Evolutionary conservation across 1,139 yeast genomes (phyloP), one percentile per base, ranked within the genome.

Genomic region (Meyerozyma guilliermondii): DNA sequence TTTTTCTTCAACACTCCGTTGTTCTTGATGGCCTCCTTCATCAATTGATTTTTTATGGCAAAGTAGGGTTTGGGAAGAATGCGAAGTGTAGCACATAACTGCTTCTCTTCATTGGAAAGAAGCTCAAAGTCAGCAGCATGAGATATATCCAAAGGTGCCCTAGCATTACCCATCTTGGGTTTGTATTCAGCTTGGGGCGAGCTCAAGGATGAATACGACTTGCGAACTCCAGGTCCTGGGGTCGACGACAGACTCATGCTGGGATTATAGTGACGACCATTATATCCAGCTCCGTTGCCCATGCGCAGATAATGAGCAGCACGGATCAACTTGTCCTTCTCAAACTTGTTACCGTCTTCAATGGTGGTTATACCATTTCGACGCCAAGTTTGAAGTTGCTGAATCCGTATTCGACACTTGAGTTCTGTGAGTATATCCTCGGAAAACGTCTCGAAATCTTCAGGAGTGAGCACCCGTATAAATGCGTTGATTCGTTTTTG

Each of bases 301-400:
- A 77, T 73, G 56, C 86, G 67, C 60, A 81, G 85, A 46, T 81
- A 64, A 48, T 79, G 82, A 2, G 80, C 76, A 28, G 74, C 65
- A 48, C 85, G 68, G 37, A 78, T 76, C 33, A 81, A 71, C 60
- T 87, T 88, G 59, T 94, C 98, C 57, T 87, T 85, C 60, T 94
- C 98, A 60, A 81, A 92, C 58, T 83, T 86, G 39, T 75, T 68
- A 6, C 98, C 98, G 45, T 80, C 87, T 45, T 91, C 97, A 42
- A 88, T 55, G 0, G 89, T 80, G 2, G 89, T 84, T 39, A 92
- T 77, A 2, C 99, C 99, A 59, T 87, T 83, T 39, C 83, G 76
- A 48, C 99, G 78, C 89, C 96, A 94, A 55, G 84, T 92, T 60
- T 92, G 98, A 35, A 94, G 67, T 64, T 89, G 97, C 42, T 85